A percentile compares a stretch with the other conserved stretches of the same genome.
phyloP scores from a whole-genome alignment of 2,329 filamentous ascomycete species.

The Venturia effusa region DNA sequence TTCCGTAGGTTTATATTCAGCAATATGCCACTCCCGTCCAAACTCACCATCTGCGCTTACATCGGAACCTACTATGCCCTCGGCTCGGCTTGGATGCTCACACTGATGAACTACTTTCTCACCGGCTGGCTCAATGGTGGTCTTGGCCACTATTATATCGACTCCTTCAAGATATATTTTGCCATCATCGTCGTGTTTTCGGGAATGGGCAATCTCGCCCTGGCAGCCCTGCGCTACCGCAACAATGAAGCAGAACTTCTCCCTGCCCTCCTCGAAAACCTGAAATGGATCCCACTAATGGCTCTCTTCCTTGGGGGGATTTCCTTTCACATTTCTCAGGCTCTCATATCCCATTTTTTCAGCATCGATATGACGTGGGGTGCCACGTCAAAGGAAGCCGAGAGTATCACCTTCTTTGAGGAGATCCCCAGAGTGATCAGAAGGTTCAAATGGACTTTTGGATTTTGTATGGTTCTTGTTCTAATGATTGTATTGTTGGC shows the following conservation, averaged over 20 bases:
- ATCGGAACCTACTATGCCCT: conserved; percentile 75
- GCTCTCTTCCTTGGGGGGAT: conserved; percentile 31
- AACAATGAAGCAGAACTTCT: conserved; percentile 52
- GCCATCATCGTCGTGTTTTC: conserved; percentile 71
- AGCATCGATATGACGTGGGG: conserved; percentile 37
- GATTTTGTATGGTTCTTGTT: conserved; percentile 37
- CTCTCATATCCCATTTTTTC: conserved; percentile 29
- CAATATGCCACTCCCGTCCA: conserved; percentile 63
- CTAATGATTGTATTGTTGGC: conserved; percentile 40
- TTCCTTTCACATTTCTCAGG: conserved; percentile 29
- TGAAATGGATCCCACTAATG: conserved; percentile 55
- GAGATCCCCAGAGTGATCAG: conserved; percentile 45
- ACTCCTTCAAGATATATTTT: conserved; percentile 72
- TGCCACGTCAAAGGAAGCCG: conserved; percentile 48
- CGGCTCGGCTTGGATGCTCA: conserved; percentile 64
- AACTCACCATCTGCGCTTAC: conserved; percentile 66
- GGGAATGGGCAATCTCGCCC: conserved; percentile 59
- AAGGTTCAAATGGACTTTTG: conserved; percentile 45
- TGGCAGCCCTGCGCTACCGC: conserved; percentile 64
- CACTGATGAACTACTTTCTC: conserved; percentile 62
- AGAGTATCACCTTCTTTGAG: conserved; percentile 45
- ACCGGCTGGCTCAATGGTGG: conserved; percentile 68
- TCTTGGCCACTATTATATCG: conserved; percentile 70
- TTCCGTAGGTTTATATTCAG: conserved; percentile 66
- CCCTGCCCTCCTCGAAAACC: conserved; percentile 37